Base-by-base conservation (phyloP, 495 filamentous ascomycete genomes). In the Geoglossum glabrum region DNA sequence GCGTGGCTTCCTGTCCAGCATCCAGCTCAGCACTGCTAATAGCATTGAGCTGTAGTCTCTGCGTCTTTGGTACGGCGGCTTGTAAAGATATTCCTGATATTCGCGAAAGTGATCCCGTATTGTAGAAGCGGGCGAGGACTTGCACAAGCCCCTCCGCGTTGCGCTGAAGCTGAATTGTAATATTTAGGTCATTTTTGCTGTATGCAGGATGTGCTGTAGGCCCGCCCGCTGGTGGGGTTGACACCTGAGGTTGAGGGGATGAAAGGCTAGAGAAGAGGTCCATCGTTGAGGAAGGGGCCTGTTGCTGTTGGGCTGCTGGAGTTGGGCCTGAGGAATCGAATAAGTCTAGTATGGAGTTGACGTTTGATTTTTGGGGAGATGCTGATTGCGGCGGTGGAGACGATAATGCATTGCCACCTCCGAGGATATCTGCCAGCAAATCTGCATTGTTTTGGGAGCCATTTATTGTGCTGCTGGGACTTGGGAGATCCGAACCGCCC, bases 21-120 rank as follows among this genome's bases (percentile, higher is more conserved):
- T 76, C 80, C 17, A 98, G 67, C 46, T 94, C 87, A 1, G 80
- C 68, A 63, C 78, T 83, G 57, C 81, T 92, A 59, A 98, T 92
- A 55, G 83, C 85, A 64, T 89, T 83, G 54, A 98, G 72, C 67
- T 94, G 86, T 60, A 98, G 68, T 64, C 86, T 90, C 70, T 97
- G 93, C 36, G 82, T 87, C 72, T 95, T 96, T 6, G 92, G 93
- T 60, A 97, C 92, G 4, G 92, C 92, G 50, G 90, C 93, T 69
- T 97, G 93, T 55, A 98, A 66, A 6, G 81, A 82, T 19, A 96
- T 85, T 34, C 72, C 76, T 17, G 79, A 75, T 50, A 97, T 75
- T n/a, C 69, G 64, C 28, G 73, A 73, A 54, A 81, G 79, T 56
- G 76, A 78, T 15, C 81, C 83, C 0, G 70, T 74, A 66, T 96